Evolutionary conservation across 306 rosid genomes (phyloP), one percentile per base, ranked within the genome.

Genomic region (Comarum palustre): DNA sequence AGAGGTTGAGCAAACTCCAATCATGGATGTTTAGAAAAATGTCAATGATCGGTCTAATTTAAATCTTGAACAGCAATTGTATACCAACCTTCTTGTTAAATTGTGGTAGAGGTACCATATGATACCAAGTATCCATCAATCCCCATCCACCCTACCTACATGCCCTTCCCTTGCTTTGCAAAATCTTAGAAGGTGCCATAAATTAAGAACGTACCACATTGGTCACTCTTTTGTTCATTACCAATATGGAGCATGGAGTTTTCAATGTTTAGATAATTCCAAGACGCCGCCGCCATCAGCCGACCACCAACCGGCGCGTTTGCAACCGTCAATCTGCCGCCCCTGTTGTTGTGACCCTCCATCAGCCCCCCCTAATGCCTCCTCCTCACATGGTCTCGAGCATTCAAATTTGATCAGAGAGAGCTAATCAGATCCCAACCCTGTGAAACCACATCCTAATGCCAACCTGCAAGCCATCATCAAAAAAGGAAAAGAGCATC

Each of bases 71-170:
- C 39, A 62, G 41, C 75, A 77, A 36, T 46, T 64, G 32, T 43
- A 46, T 66, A 83, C 84, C 89, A 52, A 82, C 80, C 69, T 46
- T 71, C 31, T 32, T 32, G 79, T 76, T 82, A 78, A 80, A 79
- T 77, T 2, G 54, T 71, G 74, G 69, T 77, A 25, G 81, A 57
- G 66, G 45, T 54, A 41, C 43, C 75, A 73, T 54, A 75, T 69
- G 61, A 55, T 77, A 72, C 83, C 72, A 78, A 75, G 87, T 71
- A 69, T 71, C 88, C 76, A 88, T 88, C 94, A 83, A 84, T 87
- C 86, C 80, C 75, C 80, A 85, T 88, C 90, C 77, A 45, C 88
- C 75, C 82, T 71, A 88, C 92, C 95, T 73, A 88, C 86, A 84
- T 75, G 67, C 51, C 15, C 27, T 72, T 58, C 58, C 31, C 55